Evolutionary conservation across 176 grass and related monocot species (phyloP).

Genomic region (Phragmites australis): DNA sequence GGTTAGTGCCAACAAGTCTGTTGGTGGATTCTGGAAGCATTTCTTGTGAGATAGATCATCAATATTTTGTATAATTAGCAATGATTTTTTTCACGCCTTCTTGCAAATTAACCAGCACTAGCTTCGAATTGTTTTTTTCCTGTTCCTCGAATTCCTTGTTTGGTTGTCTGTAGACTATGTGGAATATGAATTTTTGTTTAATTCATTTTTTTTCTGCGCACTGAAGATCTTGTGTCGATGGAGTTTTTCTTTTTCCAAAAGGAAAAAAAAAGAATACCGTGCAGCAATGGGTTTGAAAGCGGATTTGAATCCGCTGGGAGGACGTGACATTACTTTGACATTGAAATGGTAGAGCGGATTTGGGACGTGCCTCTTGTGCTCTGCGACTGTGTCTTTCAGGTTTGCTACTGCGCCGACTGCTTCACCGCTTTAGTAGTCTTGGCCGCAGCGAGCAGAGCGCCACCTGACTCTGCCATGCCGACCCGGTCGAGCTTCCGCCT

Average conservation of each 20-base stretch:
- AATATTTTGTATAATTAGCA: constrained; percentile 6
- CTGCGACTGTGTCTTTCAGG: too few relatives aligned
- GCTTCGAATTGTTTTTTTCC: background rate
- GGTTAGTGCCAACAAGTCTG: constrained; percentile 10
- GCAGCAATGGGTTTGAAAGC: background rate
- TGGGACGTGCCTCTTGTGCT: too few relatives aligned
- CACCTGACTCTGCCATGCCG: too few relatives aligned
- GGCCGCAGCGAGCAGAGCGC: too few relatives aligned
- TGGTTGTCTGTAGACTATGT: background rate
- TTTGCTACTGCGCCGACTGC: too few relatives aligned
- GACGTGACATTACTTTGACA: background rate
- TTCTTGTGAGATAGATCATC: background rate
- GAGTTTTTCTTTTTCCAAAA: background rate
- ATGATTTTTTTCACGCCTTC: background rate
- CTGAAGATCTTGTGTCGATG: background rate
- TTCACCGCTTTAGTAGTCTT: too few relatives aligned
- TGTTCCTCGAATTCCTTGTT: background rate
- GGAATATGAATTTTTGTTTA: background rate
- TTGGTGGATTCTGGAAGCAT: background rate
- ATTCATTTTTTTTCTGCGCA: too few relatives aligned
- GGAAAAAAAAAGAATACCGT: too few relatives aligned
- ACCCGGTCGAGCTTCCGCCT: too few relatives aligned
- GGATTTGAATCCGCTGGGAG: too few relatives aligned
- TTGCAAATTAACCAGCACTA: background rate
- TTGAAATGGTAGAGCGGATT: too few relatives aligned